phyloP scores from a whole-genome alignment of 768 basidiomycete species.

The Russula dissimulans region DNA sequence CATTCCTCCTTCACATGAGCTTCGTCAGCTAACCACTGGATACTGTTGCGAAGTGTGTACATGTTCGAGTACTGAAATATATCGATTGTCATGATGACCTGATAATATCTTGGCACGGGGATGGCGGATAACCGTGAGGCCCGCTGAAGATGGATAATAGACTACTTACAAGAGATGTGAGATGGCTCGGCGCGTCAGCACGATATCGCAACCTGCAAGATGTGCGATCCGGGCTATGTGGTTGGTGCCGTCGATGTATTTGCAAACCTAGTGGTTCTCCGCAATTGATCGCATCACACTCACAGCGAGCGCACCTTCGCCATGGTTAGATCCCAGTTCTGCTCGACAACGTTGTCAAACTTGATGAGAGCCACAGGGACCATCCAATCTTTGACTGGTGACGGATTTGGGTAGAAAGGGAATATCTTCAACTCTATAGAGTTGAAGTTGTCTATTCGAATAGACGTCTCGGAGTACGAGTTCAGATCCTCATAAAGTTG shows the following conservation, averaged over 20 bases:
- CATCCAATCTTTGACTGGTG: conserved; percentile 85
- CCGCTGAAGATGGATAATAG: neutral
- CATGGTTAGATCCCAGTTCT: conserved; percentile 96
- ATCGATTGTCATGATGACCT: conserved; percentile 93
- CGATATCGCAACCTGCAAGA: conserved; percentile 80
- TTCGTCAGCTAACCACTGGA: conserved; percentile 83
- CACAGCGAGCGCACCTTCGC: conserved; percentile 46
- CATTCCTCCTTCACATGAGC: conserved; percentile 82
- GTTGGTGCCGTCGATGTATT: conserved; percentile 82
- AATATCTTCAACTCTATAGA: conserved; percentile 94
- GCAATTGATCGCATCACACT: neutral
- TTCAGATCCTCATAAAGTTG: conserved; percentile 96
- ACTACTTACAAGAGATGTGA: conserved; percentile 77
- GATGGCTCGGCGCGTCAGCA: conserved; percentile 76
- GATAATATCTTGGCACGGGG: conserved; percentile 67
- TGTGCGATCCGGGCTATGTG: conserved; percentile 88
- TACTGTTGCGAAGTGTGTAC: conserved; percentile 82
- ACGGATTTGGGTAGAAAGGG: conserved; percentile 94
- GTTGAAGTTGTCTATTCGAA: conserved; percentile 84
- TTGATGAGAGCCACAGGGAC: conserved; percentile 88
- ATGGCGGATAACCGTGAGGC: no score
- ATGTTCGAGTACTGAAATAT: conserved; percentile 98
- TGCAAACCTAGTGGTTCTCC: conserved; percentile 46
- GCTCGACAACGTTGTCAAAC: conserved; percentile 68
- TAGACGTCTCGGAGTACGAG: conserved; percentile 93